Percentiles rank a stretch among this genome's conserved stretches.
Conservation (phyloP, 2,329 filamentous ascomycete species). For the Hirsutella rhossiliensis region DNA sequence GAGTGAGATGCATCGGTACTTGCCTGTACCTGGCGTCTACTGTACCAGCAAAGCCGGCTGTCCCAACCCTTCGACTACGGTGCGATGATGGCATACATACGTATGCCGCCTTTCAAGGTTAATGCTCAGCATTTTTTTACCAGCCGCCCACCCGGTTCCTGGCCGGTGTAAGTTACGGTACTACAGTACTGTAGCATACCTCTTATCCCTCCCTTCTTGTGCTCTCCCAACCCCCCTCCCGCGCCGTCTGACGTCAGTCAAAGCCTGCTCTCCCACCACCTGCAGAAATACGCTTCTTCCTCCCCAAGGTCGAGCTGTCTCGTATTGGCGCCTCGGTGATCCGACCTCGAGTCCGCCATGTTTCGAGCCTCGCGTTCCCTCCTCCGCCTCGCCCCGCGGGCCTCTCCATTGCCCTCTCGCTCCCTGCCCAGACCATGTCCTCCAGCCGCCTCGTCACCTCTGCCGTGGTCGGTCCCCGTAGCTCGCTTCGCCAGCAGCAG, state of each 20-base stretch:
- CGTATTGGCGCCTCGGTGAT: background rate
- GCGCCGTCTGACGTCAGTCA: background rate
- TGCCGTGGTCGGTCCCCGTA: background rate
- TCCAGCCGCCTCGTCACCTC: background rate
- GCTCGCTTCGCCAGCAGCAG: constrained; percentile 9
- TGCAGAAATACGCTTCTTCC: background rate
- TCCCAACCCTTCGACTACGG: too few species aligned
- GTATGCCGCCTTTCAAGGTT: too few species aligned
- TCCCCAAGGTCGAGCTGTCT: background rate
- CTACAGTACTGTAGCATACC: too few species aligned
- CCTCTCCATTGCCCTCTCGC: background rate
- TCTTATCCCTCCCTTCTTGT: background rate
- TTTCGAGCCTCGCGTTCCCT: constrained; percentile 16
- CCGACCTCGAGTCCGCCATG: constrained; percentile 10
- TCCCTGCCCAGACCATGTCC: background rate
- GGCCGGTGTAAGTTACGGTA: too few species aligned
- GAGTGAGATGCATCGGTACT: too few species aligned
- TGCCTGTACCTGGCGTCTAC: too few species aligned
- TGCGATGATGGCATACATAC: too few species aligned
- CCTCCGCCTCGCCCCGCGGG: constrained; percentile 9
- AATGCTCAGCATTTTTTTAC: too few species aligned
- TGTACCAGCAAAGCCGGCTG: too few species aligned
- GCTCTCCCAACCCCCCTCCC: background rate
- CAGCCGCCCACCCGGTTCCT: too few species aligned
- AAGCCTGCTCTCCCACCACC: background rate